Percentiles rank a stretch among this genome's conserved stretches.
Evolutionary conservation across 2,329 filamentous ascomycete genomes (phyloP).

Genomic region (Alternaria metachromatica): DNA sequence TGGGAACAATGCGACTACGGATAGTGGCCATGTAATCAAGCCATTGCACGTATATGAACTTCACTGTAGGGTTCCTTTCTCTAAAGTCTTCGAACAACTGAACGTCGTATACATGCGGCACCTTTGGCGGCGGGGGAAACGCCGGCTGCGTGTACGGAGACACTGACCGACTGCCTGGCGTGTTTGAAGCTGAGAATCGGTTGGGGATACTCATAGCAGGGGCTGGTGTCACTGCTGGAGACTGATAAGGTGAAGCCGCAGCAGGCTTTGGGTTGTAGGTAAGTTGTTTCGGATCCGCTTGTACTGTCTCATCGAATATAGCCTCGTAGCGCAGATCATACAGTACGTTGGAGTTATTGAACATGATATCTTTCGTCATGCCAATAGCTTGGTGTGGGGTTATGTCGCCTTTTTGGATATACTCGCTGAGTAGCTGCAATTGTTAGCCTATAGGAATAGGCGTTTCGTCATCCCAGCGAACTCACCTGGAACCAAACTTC

Average conservation of each 20-base stretch:
- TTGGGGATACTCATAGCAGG: slow-evolving; percentile 10
- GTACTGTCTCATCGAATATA: slow-evolving; percentile 35
- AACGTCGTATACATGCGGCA: slow-evolving; percentile 44
- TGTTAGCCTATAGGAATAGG: not conserved
- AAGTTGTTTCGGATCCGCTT: slow-evolving; percentile 28
- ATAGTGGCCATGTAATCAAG: slow-evolving; percentile 76
- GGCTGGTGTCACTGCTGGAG: slow-evolving; percentile 15
- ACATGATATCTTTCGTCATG: slow-evolving; percentile 72
- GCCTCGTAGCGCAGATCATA: slow-evolving; percentile 66
- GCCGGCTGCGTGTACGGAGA: slow-evolving; percentile 25
- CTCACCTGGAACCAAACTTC: slow-evolving; percentile 71
- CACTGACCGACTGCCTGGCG: slow-evolving; percentile 10
- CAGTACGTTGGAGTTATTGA: slow-evolving; percentile 77
- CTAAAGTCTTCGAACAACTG: slow-evolving; percentile 58
- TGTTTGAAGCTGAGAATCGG: slow-evolving; percentile 7
- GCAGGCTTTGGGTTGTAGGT: slow-evolving; percentile 34
- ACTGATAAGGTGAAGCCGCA: slow-evolving; percentile 14
- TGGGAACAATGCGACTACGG: slow-evolving; percentile 71
- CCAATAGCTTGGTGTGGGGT: slow-evolving; percentile 67
- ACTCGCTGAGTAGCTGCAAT: slow-evolving; percentile 67
- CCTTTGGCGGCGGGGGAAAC: slow-evolving; percentile 40
- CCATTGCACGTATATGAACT: slow-evolving; percentile 78
- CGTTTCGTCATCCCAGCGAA: not conserved
- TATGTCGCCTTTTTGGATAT: slow-evolving; percentile 69
- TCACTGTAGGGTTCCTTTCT: slow-evolving; percentile 57